A percentile compares a stretch with the other conserved stretches of the same genome.
Conservation (phyloP, 495 filamentous ascomycete species). For the Aspergillus asperescens region DNA sequence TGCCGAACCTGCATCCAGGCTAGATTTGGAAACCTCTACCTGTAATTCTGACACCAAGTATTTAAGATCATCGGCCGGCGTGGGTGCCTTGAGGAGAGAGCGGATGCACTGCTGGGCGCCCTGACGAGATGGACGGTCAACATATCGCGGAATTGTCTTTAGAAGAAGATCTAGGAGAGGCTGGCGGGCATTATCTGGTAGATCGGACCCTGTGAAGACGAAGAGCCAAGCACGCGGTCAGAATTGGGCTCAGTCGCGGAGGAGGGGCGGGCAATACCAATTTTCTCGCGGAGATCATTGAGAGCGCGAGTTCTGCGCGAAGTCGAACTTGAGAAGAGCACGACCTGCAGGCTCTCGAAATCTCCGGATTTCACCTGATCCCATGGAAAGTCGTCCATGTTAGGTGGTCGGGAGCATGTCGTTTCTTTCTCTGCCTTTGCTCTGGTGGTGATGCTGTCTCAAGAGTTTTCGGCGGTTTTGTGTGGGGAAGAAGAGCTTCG, state of each 20-base stretch:
- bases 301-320: conserved; percentile 44
- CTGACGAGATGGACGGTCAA: conserved; percentile 74
- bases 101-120: conserved; percentile 74
- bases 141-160: conserved; percentile 79
- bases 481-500: conserved; percentile 20
- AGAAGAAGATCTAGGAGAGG: conserved; percentile 66
- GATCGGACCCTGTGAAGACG: conserved; percentile 24
- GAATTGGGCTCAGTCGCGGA: background rate
- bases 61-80: conserved; percentile 47
- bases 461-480: conserved; percentile 36
- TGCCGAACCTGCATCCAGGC: conserved; percentile 70
- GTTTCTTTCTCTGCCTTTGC: conserved; percentile 5
- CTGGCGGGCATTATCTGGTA: conserved; percentile 32
- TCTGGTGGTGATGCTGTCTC: conserved; percentile 40
- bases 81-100: conserved; percentile 52
- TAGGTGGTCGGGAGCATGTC: conserved; percentile 26
- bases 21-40: conserved; percentile 63
- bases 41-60: conserved; percentile 54
- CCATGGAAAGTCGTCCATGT: conserved; percentile 49
- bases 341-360: conserved; percentile 41
- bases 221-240: background rate
- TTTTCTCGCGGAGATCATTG: conserved; percentile 46
- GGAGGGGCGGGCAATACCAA: conserved; percentile 27
- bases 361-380: conserved; percentile 45
- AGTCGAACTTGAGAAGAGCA: conserved; percentile 46